Base-by-base conservation (phyloP, 2,329 filamentous ascomycete species). In the Diplodia mutila region DNA sequence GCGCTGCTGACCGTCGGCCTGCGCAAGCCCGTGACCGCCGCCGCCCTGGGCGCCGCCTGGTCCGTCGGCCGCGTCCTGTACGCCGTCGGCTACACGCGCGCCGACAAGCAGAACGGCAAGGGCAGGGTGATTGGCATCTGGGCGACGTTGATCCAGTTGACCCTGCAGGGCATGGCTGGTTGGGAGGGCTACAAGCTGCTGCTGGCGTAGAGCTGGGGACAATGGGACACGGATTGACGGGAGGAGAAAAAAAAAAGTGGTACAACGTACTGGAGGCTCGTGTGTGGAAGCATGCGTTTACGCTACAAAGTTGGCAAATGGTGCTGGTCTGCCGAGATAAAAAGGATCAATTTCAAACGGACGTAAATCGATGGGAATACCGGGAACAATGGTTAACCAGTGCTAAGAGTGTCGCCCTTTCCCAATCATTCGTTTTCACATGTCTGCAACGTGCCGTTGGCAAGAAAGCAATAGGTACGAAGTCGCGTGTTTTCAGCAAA, bases 1-100 rank as follows among this genome's bases (percentile, higher is more conserved):
- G 81, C 81, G 57, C 80, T 86, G 73, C 77, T 89, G 21, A 80
- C 88, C 65, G 80, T 83, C 0, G 87, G 87, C 2, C 71, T 89
- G 65, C 79, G 79, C 69, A 87, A 84, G 74, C 87, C 87, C 0
- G 72, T 80, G 32, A 75, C 81, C 4, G 78, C 83, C 2, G 77
- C 83, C 0, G 77, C 75, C 4, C 69, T 86, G 57, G 85, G 85
- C 9, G 75, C 76, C 0, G 74, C 76, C 2, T 89, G 87, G 87
- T 78, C 82, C 9, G 73, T 85, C 8, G 81, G 80, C 69, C 78
- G 86, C 37, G 71, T 81, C 0, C 65, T 86, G 23, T 89, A 84
- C 72, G 80, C 79, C 27, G 37, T 78, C 7, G 83, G 83, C 52
- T 85, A 85, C 73, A 83, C 81, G 23, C 75, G 74, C 68, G 72